These are phyloP conservation scores for Wickerhamomyces queroliae DNA, from an alignment of 805 yeast genomes.

Conservation along the genomic window DNA sequence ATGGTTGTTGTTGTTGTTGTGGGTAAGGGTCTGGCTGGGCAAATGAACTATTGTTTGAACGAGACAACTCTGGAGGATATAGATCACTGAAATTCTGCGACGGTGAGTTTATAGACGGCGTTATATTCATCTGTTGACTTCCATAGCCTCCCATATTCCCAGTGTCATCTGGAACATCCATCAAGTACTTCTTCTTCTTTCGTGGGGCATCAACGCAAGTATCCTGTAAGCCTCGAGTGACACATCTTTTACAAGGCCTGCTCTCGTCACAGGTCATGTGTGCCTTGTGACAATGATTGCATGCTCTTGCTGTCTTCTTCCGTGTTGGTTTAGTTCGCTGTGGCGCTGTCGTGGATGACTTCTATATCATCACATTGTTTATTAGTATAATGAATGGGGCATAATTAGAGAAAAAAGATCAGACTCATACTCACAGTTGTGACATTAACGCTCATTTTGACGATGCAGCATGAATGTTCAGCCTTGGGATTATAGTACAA, in stretches of 20 bases:
- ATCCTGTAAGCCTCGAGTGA: constrained; percentile 56
- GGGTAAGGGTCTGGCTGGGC: background rate
- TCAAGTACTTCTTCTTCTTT: constrained; percentile 74
- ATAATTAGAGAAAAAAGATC: too few relatives aligned
- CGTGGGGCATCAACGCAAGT: constrained; percentile 89
- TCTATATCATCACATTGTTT: too few relatives aligned
- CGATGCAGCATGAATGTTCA: too few relatives aligned
- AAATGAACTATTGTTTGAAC: background rate
- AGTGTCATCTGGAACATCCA: constrained; percentile 43
- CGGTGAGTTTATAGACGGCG: constrained; percentile 1
- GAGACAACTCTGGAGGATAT: constrained; percentile 4
- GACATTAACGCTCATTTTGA: too few relatives aligned
- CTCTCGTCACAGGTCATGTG: constrained; percentile 86
- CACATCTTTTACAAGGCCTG: constrained; percentile 81
- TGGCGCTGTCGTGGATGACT: background rate
- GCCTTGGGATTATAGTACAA: too few relatives aligned
- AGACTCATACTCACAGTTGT: too few relatives aligned
- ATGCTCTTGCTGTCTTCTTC: constrained; percentile 79
- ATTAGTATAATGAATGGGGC: too few relatives aligned
- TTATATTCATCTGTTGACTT: background rate
- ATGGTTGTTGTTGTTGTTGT: background rate
- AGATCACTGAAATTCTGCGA: background rate
- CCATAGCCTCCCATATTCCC: background rate
- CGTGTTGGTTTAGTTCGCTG: constrained; percentile 28
- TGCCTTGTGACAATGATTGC: constrained; percentile 84